phyloP scores from a whole-genome alignment of 2,329 filamentous ascomycete species.

The Colletotrichum navitas region DNA sequence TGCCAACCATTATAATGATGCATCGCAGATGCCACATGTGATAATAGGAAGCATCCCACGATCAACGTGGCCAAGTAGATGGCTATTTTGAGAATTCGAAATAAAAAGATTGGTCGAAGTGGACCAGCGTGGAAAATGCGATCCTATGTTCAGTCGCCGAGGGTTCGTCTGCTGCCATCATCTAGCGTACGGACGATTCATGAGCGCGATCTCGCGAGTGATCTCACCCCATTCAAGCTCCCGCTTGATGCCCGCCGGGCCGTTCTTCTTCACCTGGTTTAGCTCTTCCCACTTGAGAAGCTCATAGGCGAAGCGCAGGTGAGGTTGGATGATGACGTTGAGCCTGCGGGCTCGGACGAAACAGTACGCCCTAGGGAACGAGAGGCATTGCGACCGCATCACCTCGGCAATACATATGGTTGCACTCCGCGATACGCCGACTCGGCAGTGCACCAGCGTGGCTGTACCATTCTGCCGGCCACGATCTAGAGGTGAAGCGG shows the following conservation, averaged over 20 bases:
- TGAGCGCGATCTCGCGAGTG: slow-evolving; percentile 88
- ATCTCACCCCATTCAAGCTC: slow-evolving; percentile 95
- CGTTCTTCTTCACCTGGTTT: slow-evolving; percentile 65
- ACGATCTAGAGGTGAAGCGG: slow-evolving; percentile 68
- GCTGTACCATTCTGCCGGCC: slow-evolving; percentile 83
- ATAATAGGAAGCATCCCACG: slow-evolving; percentile 1
- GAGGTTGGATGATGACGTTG: slow-evolving; percentile 98
- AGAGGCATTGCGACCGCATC: slow-evolving; percentile 84
- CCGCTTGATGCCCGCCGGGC: slow-evolving; percentile 65
- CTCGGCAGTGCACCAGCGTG: slow-evolving; percentile 94
- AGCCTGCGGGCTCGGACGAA: slow-evolving; percentile 92
- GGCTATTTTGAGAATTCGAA: neutral
- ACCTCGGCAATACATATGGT: slow-evolving; percentile 99
- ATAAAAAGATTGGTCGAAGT: neutral
- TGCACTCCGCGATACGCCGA: slow-evolving; percentile 93
- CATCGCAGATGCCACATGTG: neutral
- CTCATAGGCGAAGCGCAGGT: slow-evolving; percentile 94
- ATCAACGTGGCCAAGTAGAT: slow-evolving; percentile 12
- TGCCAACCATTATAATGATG: neutral
- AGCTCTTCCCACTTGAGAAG: slow-evolving; percentile 95
- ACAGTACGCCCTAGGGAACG: slow-evolving; percentile 94
- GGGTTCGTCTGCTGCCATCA: slow-evolving; percentile 50
- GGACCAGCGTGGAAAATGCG: neutral
- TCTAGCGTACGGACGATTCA: slow-evolving; percentile 94
- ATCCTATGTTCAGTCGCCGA: neutral